Conservation (phyloP, 2,329 filamentous ascomycete genomes). For the Torrubiellomyces zombiae region DNA sequence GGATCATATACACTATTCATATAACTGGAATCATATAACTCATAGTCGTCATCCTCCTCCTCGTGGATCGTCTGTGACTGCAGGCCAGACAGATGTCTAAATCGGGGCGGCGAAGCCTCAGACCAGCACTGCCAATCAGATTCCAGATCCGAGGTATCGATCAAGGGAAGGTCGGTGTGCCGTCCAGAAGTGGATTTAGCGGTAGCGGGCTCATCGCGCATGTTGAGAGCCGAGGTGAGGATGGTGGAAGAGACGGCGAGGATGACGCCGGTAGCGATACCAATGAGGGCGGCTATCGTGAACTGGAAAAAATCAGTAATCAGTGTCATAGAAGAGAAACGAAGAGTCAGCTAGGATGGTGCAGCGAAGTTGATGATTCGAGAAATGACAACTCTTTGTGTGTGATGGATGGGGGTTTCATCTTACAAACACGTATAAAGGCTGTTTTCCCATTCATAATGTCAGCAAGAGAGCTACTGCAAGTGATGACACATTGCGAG, state of each 20-base stretch:
- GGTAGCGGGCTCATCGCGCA: constrained; percentile 15
- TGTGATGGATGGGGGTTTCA: too few relatives aligned
- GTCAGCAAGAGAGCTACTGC: too few relatives aligned
- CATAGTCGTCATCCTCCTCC: constrained; percentile 51
- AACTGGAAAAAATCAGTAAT: constrained; percentile 22
- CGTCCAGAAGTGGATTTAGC: too few relatives aligned
- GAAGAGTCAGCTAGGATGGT: too few relatives aligned
- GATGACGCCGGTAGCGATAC: constrained; percentile 43
- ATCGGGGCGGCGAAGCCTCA: constrained; percentile 15
- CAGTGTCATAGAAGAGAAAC: too few relatives aligned
- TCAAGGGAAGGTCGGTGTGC: not conserved
- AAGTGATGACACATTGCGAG: too few relatives aligned
- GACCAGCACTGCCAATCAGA: constrained; percentile 22
- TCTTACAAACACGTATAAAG: too few relatives aligned
- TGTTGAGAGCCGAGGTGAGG: constrained; percentile 33
- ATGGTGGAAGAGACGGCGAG: constrained; percentile 39
- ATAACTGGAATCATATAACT: constrained; percentile 2
- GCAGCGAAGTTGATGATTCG: too few relatives aligned
- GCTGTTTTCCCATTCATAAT: too few relatives aligned
- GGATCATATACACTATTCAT: too few relatives aligned
- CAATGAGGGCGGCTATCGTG: constrained; percentile 49
- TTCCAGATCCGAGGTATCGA: constrained; percentile 14
- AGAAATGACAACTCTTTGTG: too few relatives aligned
- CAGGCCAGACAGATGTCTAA: constrained; percentile 29
- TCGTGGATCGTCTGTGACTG: constrained; percentile 54